Conservation (phyloP, 345 rosid species). For the Sonneratia alba region DNA sequence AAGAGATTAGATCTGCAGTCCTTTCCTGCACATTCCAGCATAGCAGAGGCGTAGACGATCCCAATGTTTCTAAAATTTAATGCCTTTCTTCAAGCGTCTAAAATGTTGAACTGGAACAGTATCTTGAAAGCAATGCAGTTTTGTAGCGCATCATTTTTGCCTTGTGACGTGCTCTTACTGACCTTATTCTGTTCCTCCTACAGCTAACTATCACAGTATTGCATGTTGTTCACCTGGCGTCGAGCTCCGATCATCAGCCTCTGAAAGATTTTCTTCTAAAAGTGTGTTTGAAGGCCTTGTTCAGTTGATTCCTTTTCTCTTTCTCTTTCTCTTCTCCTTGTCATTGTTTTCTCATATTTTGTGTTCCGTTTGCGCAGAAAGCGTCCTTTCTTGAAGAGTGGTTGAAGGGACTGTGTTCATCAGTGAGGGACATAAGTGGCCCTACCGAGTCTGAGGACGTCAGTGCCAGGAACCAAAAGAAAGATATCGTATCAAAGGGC, state of each 20-base stretch:
- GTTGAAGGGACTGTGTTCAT: conserved; percentile 56
- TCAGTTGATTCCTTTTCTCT: not conserved
- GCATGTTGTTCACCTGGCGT: conserved; percentile 62
- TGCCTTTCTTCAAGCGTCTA: not conserved
- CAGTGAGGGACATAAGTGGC: conserved; percentile 32
- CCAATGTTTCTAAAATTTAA: not conserved
- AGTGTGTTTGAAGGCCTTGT: conserved; percentile 30
- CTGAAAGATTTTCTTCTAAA: conserved; percentile 66
- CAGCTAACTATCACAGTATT: conserved; percentile 83
- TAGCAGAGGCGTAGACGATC: not conserved
- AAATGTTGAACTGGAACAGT: not conserved
- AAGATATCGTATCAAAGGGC: conserved; percentile 60
- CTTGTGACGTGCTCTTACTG: not conserved
- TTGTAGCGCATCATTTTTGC: not conserved
- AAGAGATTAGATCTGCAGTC: not conserved
- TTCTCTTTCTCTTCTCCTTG: not conserved
- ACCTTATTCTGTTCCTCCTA: conserved; percentile 9
- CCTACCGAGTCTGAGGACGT: conserved; percentile 20
- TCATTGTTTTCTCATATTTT: not conserved
- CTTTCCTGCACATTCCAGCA: not conserved
- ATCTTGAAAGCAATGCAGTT: not conserved
- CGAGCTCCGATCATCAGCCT: conserved; percentile 43
- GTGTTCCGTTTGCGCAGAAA: conserved; percentile 30
- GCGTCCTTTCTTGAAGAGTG: conserved; percentile 75
- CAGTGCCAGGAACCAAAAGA: conserved; percentile 47